Conservation (phyloP, 2,329 filamentous ascomycete species). For the Coniochaeta pulveracea region DNA sequence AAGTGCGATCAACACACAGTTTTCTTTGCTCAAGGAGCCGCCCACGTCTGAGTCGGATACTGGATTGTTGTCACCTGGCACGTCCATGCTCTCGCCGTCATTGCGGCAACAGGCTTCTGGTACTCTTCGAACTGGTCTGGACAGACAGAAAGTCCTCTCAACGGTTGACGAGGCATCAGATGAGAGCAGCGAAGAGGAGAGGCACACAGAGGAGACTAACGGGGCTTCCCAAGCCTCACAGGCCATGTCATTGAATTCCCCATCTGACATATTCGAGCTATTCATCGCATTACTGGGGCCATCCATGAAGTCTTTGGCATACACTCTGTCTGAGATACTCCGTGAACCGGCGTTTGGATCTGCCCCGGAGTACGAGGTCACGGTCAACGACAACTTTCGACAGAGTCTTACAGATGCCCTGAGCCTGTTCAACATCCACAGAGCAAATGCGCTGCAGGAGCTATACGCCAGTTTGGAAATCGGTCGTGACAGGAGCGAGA, state of each 20-base stretch:
- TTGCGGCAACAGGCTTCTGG: slow-evolving; percentile 16
- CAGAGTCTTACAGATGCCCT: slow-evolving; percentile 73
- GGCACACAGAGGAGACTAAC: slow-evolving; percentile 4
- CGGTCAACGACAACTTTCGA: slow-evolving; percentile 68
- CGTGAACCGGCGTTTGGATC: slow-evolving; percentile 74
- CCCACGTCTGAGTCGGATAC: slow-evolving; percentile 17
- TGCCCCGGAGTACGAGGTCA: slow-evolving; percentile 55
- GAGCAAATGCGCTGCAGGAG: slow-evolving; percentile 63
- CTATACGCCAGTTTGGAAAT: slow-evolving; percentile 75
- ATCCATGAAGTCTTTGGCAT: slow-evolving; percentile 92
- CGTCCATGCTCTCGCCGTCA: slow-evolving; percentile 18
- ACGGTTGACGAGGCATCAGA: slow-evolving; percentile 53
- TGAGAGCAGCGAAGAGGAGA: slow-evolving; percentile 39
- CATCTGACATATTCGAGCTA: slow-evolving; percentile 79
- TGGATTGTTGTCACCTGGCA: slow-evolving; percentile 19
- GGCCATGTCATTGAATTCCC: slow-evolving; percentile 42
- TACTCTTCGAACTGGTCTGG: slow-evolving; percentile 27
- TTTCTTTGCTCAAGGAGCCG: slow-evolving; percentile 64
- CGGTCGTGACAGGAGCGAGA: slow-evolving; percentile 54
- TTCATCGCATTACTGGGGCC: slow-evolving; percentile 86
- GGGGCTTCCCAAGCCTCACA: not conserved
- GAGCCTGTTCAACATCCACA: slow-evolving; percentile 63
- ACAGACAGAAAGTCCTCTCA: slow-evolving; percentile 36
- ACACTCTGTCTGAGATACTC: slow-evolving; percentile 79
- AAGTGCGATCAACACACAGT: slow-evolving; percentile 83